Evolutionary conservation across 768 basidiomycete species (phyloP).

Genomic region (Boletus reticuloceps): DNA sequence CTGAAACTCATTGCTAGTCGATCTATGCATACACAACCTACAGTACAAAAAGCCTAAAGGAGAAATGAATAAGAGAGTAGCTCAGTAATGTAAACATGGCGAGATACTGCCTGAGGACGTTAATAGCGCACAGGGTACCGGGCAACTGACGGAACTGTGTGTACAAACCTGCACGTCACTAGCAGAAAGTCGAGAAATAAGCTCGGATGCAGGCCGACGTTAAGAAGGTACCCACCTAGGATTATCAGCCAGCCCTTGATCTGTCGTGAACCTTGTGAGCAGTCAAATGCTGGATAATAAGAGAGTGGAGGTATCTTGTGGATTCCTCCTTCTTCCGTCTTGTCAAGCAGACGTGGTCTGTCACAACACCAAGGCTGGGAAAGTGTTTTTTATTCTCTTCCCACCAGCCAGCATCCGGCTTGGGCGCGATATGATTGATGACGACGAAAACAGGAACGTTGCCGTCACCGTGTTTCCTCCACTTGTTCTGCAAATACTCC

Average conservation of each 20-base stretch:
- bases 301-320: conserved; percentile 14
- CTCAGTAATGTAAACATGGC: no score
- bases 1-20: background rate
- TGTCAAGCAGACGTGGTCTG: conserved; percentile 20
- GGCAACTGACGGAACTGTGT: no score
- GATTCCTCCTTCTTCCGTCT: conserved; percentile 17
- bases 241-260: background rate
- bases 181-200: background rate
- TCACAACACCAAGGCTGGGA: conserved; percentile 9
- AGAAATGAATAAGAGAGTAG: background rate
- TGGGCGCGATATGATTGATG: conserved; percentile 19
- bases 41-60: background rate
- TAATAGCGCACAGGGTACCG: no score
- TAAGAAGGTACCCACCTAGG: background rate
- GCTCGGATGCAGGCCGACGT: background rate
- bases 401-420: conserved; percentile 22
- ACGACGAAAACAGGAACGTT: conserved; percentile 20
- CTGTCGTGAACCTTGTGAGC: background rate
- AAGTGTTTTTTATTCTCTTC: conserved; percentile 22
- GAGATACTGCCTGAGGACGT: no score
- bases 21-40: background rate
- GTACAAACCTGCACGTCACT: background rate
- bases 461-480: conserved; percentile 14
- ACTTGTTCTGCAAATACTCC: conserved; percentile 15
- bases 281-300: conserved; percentile 16